These are phyloP conservation scores for Candida maesae DNA, from an alignment of 805 yeast genomes.

Conservation along the genomic window DNA sequence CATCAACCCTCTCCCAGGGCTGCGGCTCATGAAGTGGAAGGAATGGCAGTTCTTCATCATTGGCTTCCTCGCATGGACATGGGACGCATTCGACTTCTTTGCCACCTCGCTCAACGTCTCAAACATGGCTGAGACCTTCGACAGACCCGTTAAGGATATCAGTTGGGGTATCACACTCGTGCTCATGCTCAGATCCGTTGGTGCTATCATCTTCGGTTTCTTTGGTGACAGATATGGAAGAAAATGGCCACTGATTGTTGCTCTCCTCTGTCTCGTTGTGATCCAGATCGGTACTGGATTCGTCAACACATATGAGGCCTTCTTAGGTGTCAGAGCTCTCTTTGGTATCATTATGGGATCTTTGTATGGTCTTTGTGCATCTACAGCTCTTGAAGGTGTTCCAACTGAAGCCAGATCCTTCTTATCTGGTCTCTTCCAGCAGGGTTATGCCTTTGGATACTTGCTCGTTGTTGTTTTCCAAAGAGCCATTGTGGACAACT, in stretches of 20 bases:
- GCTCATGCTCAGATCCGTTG: constrained; percentile 64
- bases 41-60: constrained; percentile 53
- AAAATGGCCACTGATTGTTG: constrained; percentile 51
- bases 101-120: constrained; percentile 50
- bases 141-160: constrained; percentile 43
- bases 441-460: constrained; percentile 75
- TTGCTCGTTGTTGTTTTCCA: constrained; percentile 61
- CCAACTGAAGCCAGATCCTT: constrained; percentile 55
- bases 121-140: constrained; percentile 43
- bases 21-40: constrained; percentile 41
- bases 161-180: constrained; percentile 62
- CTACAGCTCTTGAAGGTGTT: constrained; percentile 40
- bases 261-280: constrained; percentile 42
- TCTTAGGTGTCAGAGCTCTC: constrained; percentile 57
- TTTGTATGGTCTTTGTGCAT: constrained; percentile 40
- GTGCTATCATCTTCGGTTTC: constrained; percentile 58
- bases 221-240: constrained; percentile 60
- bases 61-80: constrained; percentile 58
- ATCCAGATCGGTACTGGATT: constrained; percentile 65
- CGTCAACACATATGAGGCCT: constrained; percentile 50
- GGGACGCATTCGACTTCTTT: constrained; percentile 66
- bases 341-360: constrained; percentile 59
- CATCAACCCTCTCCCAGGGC: constrained; percentile 62
- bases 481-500: constrained; percentile 55
- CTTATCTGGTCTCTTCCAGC: constrained; percentile 67